phyloP scores from a whole-genome alignment of 148 eudicot species.

The Beta vulgaris region DNA sequence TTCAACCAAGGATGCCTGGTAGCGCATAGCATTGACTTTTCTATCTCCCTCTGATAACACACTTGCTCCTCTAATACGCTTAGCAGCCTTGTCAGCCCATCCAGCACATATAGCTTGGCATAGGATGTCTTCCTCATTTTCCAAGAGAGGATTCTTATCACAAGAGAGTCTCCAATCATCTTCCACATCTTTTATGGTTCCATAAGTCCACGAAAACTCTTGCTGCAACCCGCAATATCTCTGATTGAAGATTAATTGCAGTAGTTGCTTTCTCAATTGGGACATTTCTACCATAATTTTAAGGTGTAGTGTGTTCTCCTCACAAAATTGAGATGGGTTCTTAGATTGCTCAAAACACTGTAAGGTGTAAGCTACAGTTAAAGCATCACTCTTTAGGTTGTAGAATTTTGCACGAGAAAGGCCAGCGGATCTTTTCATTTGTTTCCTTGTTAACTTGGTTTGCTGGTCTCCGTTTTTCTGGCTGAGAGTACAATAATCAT shows the following conservation, averaged over 20 bases:
- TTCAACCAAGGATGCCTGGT: slow-evolving; percentile 56
- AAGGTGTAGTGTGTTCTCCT: slow-evolving; percentile 42
- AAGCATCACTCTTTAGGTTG: slow-evolving; percentile 79
- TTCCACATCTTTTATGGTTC: slow-evolving; percentile 61
- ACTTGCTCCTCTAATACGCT: slow-evolving; percentile 40
- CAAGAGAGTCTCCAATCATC: slow-evolving; percentile 50
- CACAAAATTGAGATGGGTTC: slow-evolving; percentile 50
- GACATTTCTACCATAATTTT: slow-evolving; percentile 94
- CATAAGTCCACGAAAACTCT: slow-evolving; percentile 58
- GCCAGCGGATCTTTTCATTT: slow-evolving; percentile 58
- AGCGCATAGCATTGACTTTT: slow-evolving; percentile 55
- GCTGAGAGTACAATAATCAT: slow-evolving; percentile 14
- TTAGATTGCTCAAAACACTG: slow-evolving; percentile 72
- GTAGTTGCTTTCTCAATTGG: slow-evolving; percentile 73
- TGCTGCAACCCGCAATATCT: slow-evolving; percentile 31
- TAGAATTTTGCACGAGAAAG: slow-evolving; percentile 55
- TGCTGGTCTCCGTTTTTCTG: slow-evolving; percentile 25
- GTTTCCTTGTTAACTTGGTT: slow-evolving; percentile 42
- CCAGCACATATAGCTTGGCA: slow-evolving; percentile 93
- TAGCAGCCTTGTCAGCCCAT: slow-evolving; percentile 94
- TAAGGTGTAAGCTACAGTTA: slow-evolving; percentile 70
- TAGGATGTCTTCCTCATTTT: slow-evolving; percentile 64
- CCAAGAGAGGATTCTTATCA: slow-evolving; percentile 45
- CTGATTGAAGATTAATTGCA: slow-evolving; percentile 58
- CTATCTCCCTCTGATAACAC: slow-evolving; percentile 40